These are phyloP conservation scores for Stagonosporopsis cucurbitacearum DNA, from an alignment of 2,329 filamentous ascomycete genomes.

Conservation along the genomic window DNA sequence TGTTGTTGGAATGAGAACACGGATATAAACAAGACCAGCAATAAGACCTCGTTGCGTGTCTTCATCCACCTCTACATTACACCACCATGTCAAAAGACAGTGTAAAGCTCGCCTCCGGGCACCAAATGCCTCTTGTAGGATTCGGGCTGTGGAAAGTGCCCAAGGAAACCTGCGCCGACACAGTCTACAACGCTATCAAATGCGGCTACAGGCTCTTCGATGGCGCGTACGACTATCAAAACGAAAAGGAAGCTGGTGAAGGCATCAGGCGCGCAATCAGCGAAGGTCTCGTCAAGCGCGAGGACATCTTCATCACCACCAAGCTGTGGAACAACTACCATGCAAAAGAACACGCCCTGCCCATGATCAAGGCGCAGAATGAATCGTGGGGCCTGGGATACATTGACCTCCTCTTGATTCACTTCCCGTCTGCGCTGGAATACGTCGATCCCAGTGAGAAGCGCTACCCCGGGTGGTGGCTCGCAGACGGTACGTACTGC, in stretches of 20 bases:
- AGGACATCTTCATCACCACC: constrained; percentile 89
- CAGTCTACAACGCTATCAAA: constrained; percentile 68
- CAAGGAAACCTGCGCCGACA: constrained; percentile 73
- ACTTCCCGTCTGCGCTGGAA: constrained; percentile 70
- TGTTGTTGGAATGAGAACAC: neutral
- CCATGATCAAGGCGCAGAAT: constrained; percentile 70
- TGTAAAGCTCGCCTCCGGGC: constrained; percentile 52
- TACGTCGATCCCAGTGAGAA: constrained; percentile 43
- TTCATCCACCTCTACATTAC: neutral
- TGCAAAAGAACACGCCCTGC: constrained; percentile 75
- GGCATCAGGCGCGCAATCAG: constrained; percentile 47
- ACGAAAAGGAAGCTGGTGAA: constrained; percentile 45
- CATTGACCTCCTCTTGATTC: constrained; percentile 66
- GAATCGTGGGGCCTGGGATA: constrained; percentile 56
- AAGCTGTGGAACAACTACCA: constrained; percentile 96
- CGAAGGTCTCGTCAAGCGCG: constrained; percentile 49
- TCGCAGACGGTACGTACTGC: constrained; percentile 23
- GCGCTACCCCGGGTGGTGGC: constrained; percentile 45
- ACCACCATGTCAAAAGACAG: neutral
- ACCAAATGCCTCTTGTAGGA: constrained; percentile 76
- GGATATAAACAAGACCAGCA: neutral
- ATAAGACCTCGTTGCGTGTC: neutral
- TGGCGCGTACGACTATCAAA: constrained; percentile 45
- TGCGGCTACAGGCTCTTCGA: constrained; percentile 38
- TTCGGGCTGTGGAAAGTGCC: constrained; percentile 86